Conservation (phyloP, 257 asterid genomes). For the Prunella vulgaris region DNA sequence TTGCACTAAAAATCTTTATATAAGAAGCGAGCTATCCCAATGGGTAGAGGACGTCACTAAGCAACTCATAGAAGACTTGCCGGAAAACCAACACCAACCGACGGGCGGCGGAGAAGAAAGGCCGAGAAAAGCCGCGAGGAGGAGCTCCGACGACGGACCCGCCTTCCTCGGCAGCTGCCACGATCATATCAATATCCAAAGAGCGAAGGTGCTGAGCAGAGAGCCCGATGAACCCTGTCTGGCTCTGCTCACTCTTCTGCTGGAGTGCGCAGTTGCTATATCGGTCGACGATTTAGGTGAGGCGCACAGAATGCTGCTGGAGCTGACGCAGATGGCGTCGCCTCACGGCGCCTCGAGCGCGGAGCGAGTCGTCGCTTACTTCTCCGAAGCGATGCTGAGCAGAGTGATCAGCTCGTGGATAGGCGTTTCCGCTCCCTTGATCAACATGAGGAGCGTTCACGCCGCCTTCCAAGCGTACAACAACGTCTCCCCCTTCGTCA, state of each 20-base stretch:
- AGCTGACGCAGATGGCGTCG: conserved; percentile 56
- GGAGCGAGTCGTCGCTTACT: conserved; percentile 68
- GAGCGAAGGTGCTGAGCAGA: background rate
- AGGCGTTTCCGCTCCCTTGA: conserved; percentile 52
- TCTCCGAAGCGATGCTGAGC: conserved; percentile 68
- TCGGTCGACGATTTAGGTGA: conserved; percentile 68
- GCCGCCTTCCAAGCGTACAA: conserved; percentile 60
- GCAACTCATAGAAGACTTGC: conserved; percentile 56
- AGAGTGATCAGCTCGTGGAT: conserved; percentile 75
- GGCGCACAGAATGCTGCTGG: conserved; percentile 69
- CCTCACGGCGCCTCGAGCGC: conserved; percentile 56
- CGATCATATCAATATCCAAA: background rate
- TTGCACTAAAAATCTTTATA: conserved; percentile 18
- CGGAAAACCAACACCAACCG: conserved; percentile 24
- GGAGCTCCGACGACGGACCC: no score
- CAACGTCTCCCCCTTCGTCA: conserved; percentile 59
- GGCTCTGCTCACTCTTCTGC: conserved; percentile 39
- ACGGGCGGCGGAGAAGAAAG: background rate
- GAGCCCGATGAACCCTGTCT: conserved; percentile 37
- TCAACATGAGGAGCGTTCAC: conserved; percentile 36
- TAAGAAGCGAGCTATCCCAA: conserved; percentile 38
- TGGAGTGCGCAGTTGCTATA: conserved; percentile 78
- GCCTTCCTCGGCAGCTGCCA: no score
- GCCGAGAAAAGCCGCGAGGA: background rate
- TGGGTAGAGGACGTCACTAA: conserved; percentile 70